Percentiles rank a stretch among this genome's conserved stretches.
Evolutionary conservation across 306 rosid species (phyloP).

Genomic region (Elaeagnus macrophylla): DNA sequence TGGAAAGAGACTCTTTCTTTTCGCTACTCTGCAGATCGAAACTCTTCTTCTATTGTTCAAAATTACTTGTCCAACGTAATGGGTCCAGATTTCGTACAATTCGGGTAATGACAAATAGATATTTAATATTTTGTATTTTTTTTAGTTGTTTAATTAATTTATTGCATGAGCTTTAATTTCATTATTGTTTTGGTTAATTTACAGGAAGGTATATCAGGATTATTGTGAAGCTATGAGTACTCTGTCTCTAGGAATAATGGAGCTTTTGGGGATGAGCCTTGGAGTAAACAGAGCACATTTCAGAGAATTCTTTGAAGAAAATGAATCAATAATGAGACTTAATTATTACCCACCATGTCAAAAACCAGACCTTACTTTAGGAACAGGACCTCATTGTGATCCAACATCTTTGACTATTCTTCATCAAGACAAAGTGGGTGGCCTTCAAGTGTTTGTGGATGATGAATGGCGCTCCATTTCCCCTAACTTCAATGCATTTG

Average conservation of each 20-base stretch:
- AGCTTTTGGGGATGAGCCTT: constrained; percentile 77
- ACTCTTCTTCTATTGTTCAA: constrained; percentile 25
- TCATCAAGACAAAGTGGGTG: constrained; percentile 89
- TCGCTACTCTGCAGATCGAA: constrained; percentile 35
- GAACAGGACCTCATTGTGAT: constrained; percentile 97
- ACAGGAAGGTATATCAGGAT: constrained; percentile 60
- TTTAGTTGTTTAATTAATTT: background rate
- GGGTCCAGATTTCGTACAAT: constrained; percentile 50
- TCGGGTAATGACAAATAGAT: constrained; percentile 42
- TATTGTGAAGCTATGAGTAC: constrained; percentile 80
- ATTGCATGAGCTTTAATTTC: constrained; percentile 13
- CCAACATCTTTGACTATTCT: constrained; percentile 92
- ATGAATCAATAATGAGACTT: constrained; percentile 81
- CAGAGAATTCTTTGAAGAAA: constrained; percentile 64
- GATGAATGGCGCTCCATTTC: constrained; percentile 62
- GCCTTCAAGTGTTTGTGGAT: constrained; percentile 81
- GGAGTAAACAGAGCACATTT: constrained; percentile 51
- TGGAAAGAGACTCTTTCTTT: constrained; percentile 93
- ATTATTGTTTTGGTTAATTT: background rate
- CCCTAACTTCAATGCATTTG: constrained; percentile 81
- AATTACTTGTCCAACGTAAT: constrained; percentile 41
- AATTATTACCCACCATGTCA: constrained; percentile 92
- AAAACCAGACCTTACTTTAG: constrained; percentile 73
- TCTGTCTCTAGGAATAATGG: constrained; percentile 91
- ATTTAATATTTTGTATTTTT: background rate